Conservation (phyloP, 108 stramenopile genomes). For the Skeletonema marinoi region DNA sequence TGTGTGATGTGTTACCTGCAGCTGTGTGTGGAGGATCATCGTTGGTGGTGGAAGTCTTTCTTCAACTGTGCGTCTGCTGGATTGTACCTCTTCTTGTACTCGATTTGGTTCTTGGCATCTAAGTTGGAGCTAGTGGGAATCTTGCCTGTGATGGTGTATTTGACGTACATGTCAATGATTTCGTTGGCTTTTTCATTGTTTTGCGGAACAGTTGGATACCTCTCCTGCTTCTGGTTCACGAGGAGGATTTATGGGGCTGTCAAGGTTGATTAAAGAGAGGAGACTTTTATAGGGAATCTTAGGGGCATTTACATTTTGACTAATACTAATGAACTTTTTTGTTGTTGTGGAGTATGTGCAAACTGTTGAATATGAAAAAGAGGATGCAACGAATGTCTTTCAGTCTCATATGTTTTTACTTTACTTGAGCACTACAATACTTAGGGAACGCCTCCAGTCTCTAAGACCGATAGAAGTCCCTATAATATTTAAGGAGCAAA, state of each 20-base stretch:
- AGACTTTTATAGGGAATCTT: conserved; percentile 80
- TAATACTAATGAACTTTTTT: no score
- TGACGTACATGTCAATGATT: conserved; percentile 98
- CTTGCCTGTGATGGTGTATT: conserved; percentile 90
- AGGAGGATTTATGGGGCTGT: conserved; percentile 82
- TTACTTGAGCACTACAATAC: no score
- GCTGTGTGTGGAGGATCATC: conserved; percentile 98
- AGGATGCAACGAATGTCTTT: no score
- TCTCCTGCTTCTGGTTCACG: conserved; percentile 86
- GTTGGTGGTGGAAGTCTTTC: conserved; percentile 99
- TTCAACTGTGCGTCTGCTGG: conserved; percentile 93
- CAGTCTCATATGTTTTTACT: no score
- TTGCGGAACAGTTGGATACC: conserved; percentile 93
- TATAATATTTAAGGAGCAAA: no score
- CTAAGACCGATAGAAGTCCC: no score
- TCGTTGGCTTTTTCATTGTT: conserved; percentile 90
- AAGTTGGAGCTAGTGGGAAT: conserved; percentile 90
- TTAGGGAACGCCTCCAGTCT: no score
- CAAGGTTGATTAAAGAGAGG: conserved; percentile 73
- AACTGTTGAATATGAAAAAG: no score
- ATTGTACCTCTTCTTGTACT: conserved; percentile 95
- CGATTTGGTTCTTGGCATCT: conserved; percentile 91
- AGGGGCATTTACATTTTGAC: conserved; percentile 54
- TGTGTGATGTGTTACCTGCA: conserved; percentile 99
- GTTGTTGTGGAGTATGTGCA: no score